Evolutionary conservation across 2,329 filamentous ascomycete genomes (phyloP).

Genomic region (Ophiocordyceps unilateralis): DNA sequence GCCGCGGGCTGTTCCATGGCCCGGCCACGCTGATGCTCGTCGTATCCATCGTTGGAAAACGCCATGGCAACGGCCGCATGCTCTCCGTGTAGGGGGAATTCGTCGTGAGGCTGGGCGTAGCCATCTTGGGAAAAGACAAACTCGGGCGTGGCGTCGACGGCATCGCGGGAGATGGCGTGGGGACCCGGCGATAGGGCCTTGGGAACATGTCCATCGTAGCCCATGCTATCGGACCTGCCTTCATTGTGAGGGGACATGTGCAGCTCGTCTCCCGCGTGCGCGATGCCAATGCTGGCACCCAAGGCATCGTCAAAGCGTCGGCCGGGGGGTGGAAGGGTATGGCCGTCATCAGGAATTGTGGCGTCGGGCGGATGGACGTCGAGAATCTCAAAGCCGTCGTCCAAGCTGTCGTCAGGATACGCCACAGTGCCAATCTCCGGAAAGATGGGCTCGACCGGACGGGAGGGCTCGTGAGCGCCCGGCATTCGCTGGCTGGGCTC

Average conservation of each 20-base stretch:
- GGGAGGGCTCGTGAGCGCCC: constrained; percentile 10
- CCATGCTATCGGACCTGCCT: constrained; percentile 14
- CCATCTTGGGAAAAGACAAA: background rate
- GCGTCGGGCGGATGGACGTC: constrained; percentile 13
- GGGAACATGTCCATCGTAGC: constrained; percentile 18
- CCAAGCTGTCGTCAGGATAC: constrained; percentile 10
- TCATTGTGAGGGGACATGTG: constrained; percentile 11
- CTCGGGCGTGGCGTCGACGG: background rate
- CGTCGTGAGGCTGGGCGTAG: constrained; percentile 3
- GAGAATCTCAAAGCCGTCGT: constrained; percentile 9
- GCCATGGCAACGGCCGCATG: constrained; percentile 13
- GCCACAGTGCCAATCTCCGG: constrained; percentile 21
- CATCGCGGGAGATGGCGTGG: constrained; percentile 4
- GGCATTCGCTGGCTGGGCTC: constrained; percentile 10
- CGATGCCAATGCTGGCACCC: constrained; percentile 4
- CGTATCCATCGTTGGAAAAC: constrained; percentile 16
- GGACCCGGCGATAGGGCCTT: constrained; percentile 10
- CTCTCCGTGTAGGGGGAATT: constrained; percentile 5
- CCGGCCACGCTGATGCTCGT: constrained; percentile 17
- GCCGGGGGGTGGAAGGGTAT: constrained; percentile 4
- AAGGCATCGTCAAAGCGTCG: background rate
- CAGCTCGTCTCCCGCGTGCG: constrained; percentile 7
- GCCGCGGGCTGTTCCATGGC: constrained; percentile 13
- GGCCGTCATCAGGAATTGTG: constrained; percentile 12
- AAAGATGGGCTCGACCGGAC: constrained; percentile 17